A percentile compares a stretch with the other conserved stretches of the same genome.
Evolutionary conservation across 192 early-diverging fungal genomes (phyloP).

Genomic region (Lobosporangium transversale): DNA sequence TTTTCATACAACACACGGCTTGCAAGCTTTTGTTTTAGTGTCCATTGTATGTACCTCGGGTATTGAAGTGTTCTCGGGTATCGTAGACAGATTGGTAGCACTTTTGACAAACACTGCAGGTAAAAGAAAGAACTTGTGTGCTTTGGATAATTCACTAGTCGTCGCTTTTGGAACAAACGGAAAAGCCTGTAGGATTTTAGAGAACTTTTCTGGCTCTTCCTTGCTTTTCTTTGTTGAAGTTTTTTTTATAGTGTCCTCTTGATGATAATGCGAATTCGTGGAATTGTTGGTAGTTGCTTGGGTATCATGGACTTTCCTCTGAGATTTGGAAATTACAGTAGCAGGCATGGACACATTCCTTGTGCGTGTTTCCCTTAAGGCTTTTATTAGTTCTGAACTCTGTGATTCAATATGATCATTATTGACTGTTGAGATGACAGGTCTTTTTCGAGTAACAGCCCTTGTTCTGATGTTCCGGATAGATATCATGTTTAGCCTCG

Average conservation of each 20-base stretch:
- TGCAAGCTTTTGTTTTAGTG: too few relatives aligned
- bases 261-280: too few relatives aligned
- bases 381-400: too few relatives aligned
- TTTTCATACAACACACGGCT: too few relatives aligned
- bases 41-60: slow-evolving; percentile 48
- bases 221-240: not conserved
- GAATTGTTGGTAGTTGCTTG: too few relatives aligned
- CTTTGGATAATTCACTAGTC: slow-evolving; percentile 30
- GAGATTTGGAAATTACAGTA: not conserved
- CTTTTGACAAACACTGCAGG: slow-evolving; percentile 51
- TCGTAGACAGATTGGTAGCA: slow-evolving; percentile 26
- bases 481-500: slow-evolving; percentile 1
- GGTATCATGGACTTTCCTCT: too few relatives aligned
- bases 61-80: slow-evolving; percentile 46
- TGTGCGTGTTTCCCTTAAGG: too few relatives aligned
- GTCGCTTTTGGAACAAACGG: slow-evolving; percentile 47
- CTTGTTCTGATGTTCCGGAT: slow-evolving; percentile 23
- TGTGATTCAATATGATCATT: too few relatives aligned
- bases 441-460: slow-evolving; percentile 8
- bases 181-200: slow-evolving; percentile 36
- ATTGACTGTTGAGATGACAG: not conserved
- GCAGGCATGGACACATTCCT: too few relatives aligned
- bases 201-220: slow-evolving; percentile 17
- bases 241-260: not conserved
- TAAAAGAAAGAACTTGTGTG: slow-evolving; percentile 45